phyloP scores from a whole-genome alignment of 129 eudicot species.

The Ambrosia artemisiifolia region DNA sequence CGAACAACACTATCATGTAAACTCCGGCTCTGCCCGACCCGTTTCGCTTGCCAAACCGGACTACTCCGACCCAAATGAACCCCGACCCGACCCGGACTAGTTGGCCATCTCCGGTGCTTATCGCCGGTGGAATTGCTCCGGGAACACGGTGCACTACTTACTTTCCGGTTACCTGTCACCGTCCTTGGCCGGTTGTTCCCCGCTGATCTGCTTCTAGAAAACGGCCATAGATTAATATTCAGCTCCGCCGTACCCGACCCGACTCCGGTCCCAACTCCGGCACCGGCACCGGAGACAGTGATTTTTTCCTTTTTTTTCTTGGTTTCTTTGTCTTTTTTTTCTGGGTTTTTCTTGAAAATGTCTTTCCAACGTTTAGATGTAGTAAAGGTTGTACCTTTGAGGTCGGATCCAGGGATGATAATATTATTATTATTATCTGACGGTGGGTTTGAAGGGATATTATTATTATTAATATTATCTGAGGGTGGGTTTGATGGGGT shows the following conservation, averaged over 20 bases:
- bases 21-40: slow-evolving; percentile 35
- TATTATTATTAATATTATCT: not conserved
- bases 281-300: not conserved
- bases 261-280: slow-evolving; percentile 25
- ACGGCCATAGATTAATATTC: slow-evolving; percentile 91
- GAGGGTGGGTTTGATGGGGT: slow-evolving; percentile 2
- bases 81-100: slow-evolving; percentile 71
- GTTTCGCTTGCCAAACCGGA: slow-evolving; percentile 83
- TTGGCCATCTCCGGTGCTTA: slow-evolving; percentile 67
- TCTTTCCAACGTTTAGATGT: slow-evolving; percentile 78
- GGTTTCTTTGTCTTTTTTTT: slow-evolving; percentile 25
- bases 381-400: slow-evolving; percentile 17
- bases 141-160: slow-evolving; percentile 95
- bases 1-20: slow-evolving; percentile 22
- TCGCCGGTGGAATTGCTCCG: slow-evolving; percentile 93
- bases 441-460: not conserved
- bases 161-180: slow-evolving; percentile 49
- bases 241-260: slow-evolving; percentile 61
- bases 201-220: slow-evolving; percentile 85
- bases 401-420: slow-evolving; percentile 9
- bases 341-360: slow-evolving; percentile 51
- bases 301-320: slow-evolving; percentile 41
- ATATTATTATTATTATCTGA: not conserved
- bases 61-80: slow-evolving; percentile 85
- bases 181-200: slow-evolving; percentile 62